phyloP scores from a whole-genome alignment of 257 asterid genomes.

The Galeopsis tetrahit region DNA sequence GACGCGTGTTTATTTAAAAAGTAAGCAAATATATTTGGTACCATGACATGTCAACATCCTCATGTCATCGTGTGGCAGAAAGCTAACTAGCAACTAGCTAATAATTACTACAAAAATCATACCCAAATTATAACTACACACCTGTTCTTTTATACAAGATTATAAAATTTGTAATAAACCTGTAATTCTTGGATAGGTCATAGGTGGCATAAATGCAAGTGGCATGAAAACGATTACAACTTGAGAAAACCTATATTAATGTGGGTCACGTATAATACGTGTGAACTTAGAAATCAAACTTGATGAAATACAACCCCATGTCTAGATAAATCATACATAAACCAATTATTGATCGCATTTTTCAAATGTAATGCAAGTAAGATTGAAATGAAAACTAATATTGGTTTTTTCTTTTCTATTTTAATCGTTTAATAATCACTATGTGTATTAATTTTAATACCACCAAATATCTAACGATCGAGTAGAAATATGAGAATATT shows the following conservation, averaged over 20 bases:
- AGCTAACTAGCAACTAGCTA: slow-evolving; percentile 27
- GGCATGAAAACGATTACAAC: slow-evolving; percentile 11
- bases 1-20: neutral
- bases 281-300: slow-evolving; percentile 9
- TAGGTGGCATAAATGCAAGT: slow-evolving; percentile 11
- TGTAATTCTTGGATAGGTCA: neutral
- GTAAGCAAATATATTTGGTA: neutral
- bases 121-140: slow-evolving; percentile 29
- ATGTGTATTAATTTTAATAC: neutral
- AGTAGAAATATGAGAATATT: too few relatives aligned
- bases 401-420: neutral
- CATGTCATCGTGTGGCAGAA: slow-evolving; percentile 34
- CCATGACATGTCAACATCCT: slow-evolving; percentile 32
- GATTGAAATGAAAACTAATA: neutral
- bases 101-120: neutral
- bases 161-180: neutral
- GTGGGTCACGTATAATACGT: slow-evolving; percentile 24
- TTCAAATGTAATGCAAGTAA: slow-evolving; percentile 20
- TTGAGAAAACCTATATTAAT: neutral
- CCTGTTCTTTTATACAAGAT: slow-evolving; percentile 24
- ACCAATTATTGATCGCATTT: slow-evolving; percentile 12
- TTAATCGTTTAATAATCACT: neutral
- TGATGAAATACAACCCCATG: neutral
- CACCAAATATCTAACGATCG: too few relatives aligned
- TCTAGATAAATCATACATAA: neutral